These are phyloP conservation scores for Diplosphaera chodatii DNA, from an alignment of 139 green algal species.

Conservation along the genomic window DNA sequence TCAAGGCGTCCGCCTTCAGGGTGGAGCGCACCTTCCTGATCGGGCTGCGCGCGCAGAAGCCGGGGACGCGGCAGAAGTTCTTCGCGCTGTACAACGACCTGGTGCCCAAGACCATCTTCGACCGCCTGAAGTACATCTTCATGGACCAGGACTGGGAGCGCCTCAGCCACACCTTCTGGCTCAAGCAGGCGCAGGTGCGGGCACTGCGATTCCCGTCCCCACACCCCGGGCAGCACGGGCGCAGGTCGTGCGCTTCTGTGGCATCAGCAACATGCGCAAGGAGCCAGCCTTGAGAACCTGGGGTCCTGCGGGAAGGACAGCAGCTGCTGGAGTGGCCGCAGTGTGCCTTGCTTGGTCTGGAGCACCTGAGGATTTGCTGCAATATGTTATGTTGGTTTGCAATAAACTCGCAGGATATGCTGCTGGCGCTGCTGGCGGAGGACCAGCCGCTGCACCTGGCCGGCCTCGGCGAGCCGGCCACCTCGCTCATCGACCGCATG, in stretches of 20 bases:
- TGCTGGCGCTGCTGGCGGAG: slow-evolving; percentile 78
- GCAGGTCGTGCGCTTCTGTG: not conserved
- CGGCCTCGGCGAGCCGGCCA: slow-evolving; percentile 22
- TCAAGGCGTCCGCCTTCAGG: slow-evolving; percentile 73
- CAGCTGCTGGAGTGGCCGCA: too few species aligned
- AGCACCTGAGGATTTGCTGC: too few species aligned
- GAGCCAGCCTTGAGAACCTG: too few species aligned
- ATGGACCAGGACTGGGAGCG: slow-evolving; percentile 87
- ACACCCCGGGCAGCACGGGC: too few species aligned
- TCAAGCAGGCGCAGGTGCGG: slow-evolving; percentile 83
- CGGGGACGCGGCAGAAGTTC: slow-evolving; percentile 68
- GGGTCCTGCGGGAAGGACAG: too few species aligned
- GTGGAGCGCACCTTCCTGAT: slow-evolving; percentile 87
- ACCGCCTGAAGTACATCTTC: slow-evolving; percentile 90
- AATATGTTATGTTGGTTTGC: not conserved
- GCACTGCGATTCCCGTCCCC: too few species aligned
- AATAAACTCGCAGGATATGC: slow-evolving; percentile 54
- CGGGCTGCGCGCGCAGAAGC: slow-evolving; percentile 72
- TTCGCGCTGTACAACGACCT: slow-evolving; percentile 79
- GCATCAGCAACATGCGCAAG: not conserved
- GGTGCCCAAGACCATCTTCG: slow-evolving; percentile 69
- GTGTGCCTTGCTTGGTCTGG: too few species aligned
- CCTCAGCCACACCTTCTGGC: slow-evolving; percentile 84
- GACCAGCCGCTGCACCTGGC: slow-evolving; percentile 83
- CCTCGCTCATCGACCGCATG: not conserved